Base-by-base conservation (phyloP, 164 flowering plant genomes). In the Vitis labrusca region DNA sequence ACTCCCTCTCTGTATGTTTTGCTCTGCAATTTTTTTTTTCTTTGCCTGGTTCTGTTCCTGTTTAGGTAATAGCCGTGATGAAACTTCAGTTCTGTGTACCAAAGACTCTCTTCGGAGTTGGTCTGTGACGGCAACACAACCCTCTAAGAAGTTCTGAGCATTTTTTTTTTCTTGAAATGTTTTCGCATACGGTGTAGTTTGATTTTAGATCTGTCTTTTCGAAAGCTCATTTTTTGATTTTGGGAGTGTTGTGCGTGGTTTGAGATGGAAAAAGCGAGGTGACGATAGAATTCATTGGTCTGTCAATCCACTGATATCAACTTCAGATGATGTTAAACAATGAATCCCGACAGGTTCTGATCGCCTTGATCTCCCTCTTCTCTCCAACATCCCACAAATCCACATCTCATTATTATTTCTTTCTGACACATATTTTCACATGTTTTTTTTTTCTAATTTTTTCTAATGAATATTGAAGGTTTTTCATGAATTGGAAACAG, bases 301-400 rank as follows among this genome's bases (percentile, higher is more conserved):
- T 84, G 88, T 85, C 88, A 87, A 83, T 86, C 91, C 87, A 75
- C 94, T 89, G 94, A 89, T 32, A 49, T 5, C 37, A 13, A n/a
- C 37, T 59, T 13, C 55, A 60, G 15, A 78, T 89, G 93, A 83
- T 83, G 91, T 83, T 75, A 75, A 47, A 17, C 27, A 67, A n/a
- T 83, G 87, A 87, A 89, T 87, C 88, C 77, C 91, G 88, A 87
- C 89, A 86, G 90, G 89, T 86, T 89, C 94, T 81, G 94, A 89
- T 89, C 94, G 77, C 66, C 23, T 61, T 63, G 27, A 23, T 23
- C 27, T 23, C 27, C 37, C 37, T 37, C 8, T 15, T 10, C 10
- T 48, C 9, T 69, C 14, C 52, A 32, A 27, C n/a, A 9, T 29
- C 47, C 30, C 19, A 3, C 44, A 15, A 0, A 19, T 29, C n/a